Base-by-base conservation (phyloP, 2,329 filamentous ascomycete genomes). In the Endoconidiophora polonica region DNA sequence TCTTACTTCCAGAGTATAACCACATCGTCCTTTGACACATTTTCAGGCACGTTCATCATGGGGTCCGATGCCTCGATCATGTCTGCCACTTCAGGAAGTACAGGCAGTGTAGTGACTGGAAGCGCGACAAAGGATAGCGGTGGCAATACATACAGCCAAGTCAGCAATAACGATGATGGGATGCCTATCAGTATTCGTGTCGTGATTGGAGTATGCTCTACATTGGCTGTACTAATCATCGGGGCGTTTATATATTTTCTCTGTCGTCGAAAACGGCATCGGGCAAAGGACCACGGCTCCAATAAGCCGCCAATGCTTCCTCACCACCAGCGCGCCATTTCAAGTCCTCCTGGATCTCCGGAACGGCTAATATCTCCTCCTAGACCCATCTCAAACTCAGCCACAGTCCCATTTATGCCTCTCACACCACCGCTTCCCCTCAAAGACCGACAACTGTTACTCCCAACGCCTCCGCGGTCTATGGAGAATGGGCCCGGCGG, bases 161-260 rank as follows among this genome's bases (percentile, higher is more conserved):
- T 2, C 6, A 12, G 7, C 9, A 33, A 33, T 33, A 12, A 33
- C 9, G 29, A 33, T 12, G 9, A 33, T 18, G 44, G 47, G 3
- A 49, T 53, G 6, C 44, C 51, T 9, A 20, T 45, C 5, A 36
- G 37, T 18, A 50, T 53, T 6, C 43, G 48, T 22, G 48, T 36
- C n/a, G 40, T 53, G 5, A 49, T 53, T 22, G 43, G 43, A n/a
- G 42, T 53, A 7, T 53, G 51, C 29, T 46, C 51, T 24, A 33
- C 46, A 3, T 20, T 53, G 23, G 44, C 51, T 3, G 16, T 47
- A 18, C 29, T 50, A 2, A 41, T 48, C 5, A 43, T 44, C n/a
- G 43, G 41, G 9, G 42, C 48, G n/a, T 24, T 53, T 6, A 38
- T 46, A 26, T 50, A 47, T 18, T 20, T 53, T n/a, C 20, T 49